Evolutionary conservation across 2,329 filamentous ascomycete species (phyloP).

Genomic region (Claviceps citrina): DNA sequence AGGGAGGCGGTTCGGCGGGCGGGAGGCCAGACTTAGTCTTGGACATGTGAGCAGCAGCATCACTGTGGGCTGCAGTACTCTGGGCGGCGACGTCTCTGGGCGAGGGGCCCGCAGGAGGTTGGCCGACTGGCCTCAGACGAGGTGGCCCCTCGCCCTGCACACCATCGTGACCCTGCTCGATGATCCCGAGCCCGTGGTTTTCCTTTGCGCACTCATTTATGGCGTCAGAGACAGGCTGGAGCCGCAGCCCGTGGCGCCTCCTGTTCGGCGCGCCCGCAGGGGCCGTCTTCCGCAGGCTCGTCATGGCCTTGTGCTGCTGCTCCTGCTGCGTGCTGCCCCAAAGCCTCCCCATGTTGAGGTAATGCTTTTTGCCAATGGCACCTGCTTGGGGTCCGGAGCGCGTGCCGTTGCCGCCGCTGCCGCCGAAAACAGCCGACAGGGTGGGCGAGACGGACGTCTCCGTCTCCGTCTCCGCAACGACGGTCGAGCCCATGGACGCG

Average conservation of each 20-base stretch:
- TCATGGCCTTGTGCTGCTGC: conserved; percentile 10
- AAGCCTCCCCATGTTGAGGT: conserved; percentile 30
- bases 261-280: background rate
- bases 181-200: conserved; percentile 11
- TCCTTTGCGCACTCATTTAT: conserved; percentile 15
- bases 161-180: background rate
- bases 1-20: background rate
- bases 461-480: conserved; percentile 13
- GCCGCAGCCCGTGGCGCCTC: background rate
- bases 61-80: too few relatives aligned
- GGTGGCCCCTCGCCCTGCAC: background rate
- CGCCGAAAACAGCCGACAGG: conserved; percentile 23
- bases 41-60: background rate
- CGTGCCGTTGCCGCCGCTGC: conserved; percentile 16
- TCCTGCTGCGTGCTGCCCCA: background rate
- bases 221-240: background rate
- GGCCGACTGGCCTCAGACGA: too few relatives aligned
- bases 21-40: background rate
- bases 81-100: too few relatives aligned
- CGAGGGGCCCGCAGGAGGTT: too few relatives aligned
- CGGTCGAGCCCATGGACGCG: conserved; percentile 20
- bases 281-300: conserved; percentile 7
- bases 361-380: conserved; percentile 28
- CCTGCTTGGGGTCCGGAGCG: background rate
- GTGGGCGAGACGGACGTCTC: conserved; percentile 22